Evolutionary conservation across 495 filamentous ascomycete species (phyloP).

Genomic region (Cudoniella acicularis): DNA sequence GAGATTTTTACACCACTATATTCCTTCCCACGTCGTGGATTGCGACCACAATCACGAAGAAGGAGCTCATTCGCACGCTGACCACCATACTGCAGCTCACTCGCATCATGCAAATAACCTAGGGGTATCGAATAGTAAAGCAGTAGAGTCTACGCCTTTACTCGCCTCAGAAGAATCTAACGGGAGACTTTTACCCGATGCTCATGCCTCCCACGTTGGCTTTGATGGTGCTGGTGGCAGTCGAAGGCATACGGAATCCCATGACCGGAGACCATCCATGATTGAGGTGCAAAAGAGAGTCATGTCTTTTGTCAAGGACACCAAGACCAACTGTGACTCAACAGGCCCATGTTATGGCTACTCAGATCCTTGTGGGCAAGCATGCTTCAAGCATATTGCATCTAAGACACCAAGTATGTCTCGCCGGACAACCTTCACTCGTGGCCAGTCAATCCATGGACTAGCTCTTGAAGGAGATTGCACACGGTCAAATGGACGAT

Average conservation of each 20-base stretch:
- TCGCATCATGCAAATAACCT: constrained; percentile 11
- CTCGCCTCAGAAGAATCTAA: constrained; percentile 20
- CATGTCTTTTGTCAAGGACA: constrained; percentile 62
- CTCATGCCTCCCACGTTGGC: not conserved
- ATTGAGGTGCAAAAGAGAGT: constrained; percentile 46
- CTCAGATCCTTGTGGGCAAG: constrained; percentile 77
- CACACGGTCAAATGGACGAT: not conserved
- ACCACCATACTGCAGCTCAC: constrained; percentile 23
- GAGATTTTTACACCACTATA: constrained; percentile 70
- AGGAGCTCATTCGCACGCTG: constrained; percentile 25
- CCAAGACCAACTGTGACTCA: constrained; percentile 67
- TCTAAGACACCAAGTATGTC: constrained; percentile 3
- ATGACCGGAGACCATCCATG: constrained; percentile 41
- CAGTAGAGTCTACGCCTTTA: constrained; percentile 33
- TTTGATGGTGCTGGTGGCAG: not conserved
- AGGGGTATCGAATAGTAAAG: constrained; percentile 24
- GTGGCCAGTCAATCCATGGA: not conserved
- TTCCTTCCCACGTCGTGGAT: constrained; percentile 91
- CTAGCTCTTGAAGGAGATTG: not conserved
- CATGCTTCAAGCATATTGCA: constrained; percentile 54
- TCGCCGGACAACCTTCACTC: constrained; percentile 6
- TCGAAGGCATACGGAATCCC: not conserved
- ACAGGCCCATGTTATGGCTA: constrained; percentile 78
- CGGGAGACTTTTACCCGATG: not conserved
- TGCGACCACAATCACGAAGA: constrained; percentile 80